Evolutionary conservation across 495 filamentous ascomycete species (phyloP).

Genomic region (Letharia columbiana): DNA sequence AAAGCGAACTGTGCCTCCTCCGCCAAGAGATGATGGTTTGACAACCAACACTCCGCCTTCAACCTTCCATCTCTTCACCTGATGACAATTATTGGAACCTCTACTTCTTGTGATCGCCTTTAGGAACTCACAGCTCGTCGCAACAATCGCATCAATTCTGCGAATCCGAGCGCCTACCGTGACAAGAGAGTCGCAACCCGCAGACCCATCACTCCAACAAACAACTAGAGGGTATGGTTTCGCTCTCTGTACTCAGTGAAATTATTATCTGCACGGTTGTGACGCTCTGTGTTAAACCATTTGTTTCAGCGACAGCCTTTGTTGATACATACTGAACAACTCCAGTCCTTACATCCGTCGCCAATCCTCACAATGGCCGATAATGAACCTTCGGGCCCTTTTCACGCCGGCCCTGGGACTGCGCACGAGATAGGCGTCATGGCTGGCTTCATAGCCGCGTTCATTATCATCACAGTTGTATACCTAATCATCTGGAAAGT

Average conservation of each 20-base stretch:
- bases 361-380: neutral
- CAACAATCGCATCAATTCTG: neutral
- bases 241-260: neutral
- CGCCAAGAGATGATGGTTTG: slow-evolving; percentile 1
- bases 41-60: slow-evolving; percentile 1
- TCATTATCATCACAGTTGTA: slow-evolving; percentile 32
- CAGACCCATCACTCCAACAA: neutral
- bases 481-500: slow-evolving; percentile 34
- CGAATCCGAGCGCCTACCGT: neutral
- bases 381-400: slow-evolving; percentile 7
- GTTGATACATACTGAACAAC: neutral
- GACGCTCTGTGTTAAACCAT: neutral
- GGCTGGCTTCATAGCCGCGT: slow-evolving; percentile 36
- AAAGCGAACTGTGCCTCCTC: slow-evolving; percentile 4
- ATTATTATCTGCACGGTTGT: neutral
- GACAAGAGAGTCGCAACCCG: neutral
- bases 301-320: neutral
- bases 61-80: neutral
- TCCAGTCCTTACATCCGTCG: neutral
- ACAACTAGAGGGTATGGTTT: neutral
- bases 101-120: neutral
- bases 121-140: neutral
- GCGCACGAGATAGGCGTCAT: slow-evolving; percentile 39
- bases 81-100: neutral
- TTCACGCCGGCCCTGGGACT: slow-evolving; percentile 16